Evolutionary conservation across 495 filamentous ascomycete genomes (phyloP).

Genomic region (Talaromyces wortmannii): DNA sequence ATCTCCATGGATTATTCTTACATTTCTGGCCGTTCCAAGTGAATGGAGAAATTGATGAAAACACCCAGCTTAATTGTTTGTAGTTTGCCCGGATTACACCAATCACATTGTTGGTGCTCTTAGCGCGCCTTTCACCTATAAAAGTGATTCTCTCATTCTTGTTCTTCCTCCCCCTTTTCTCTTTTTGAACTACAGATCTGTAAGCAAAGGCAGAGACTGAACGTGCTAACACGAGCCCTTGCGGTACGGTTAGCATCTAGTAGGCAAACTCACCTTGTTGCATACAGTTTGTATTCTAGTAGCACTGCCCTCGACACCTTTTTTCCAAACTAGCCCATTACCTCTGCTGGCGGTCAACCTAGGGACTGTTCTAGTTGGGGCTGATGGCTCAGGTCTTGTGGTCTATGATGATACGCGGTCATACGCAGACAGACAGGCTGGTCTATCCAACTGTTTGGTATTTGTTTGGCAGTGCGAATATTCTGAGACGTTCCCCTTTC

Average conservation of each 20-base stretch:
- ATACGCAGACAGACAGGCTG: conserved; percentile 1
- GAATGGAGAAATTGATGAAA: no score
- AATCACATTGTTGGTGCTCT: neutral
- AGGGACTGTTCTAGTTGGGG: neutral
- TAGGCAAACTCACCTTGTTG: neutral
- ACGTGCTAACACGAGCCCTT: neutral
- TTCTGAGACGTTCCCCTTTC: neutral
- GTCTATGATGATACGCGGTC: conserved; percentile 2
- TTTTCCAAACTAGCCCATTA: neutral
- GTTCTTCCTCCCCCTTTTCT: neutral
- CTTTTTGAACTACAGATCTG: neutral
- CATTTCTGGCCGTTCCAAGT: neutral
- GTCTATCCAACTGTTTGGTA: conserved; percentile 3
- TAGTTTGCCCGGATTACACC: no score
- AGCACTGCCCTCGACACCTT: neutral
- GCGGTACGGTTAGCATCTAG: neutral
- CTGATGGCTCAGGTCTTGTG: neutral
- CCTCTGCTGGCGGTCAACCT: no score
- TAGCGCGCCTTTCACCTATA: neutral
- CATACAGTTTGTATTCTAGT: neutral
- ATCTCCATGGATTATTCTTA: neutral
- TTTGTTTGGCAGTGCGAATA: conserved; percentile 1
- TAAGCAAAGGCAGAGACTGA: neutral
- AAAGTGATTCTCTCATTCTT: neutral
- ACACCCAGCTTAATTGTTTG: neutral